Percentiles rank a stretch among this genome's conserved stretches.
These are phyloP conservation scores for Alternaria gaisen DNA, from an alignment of 2,329 filamentous ascomycete species.

Conservation along the genomic window DNA sequence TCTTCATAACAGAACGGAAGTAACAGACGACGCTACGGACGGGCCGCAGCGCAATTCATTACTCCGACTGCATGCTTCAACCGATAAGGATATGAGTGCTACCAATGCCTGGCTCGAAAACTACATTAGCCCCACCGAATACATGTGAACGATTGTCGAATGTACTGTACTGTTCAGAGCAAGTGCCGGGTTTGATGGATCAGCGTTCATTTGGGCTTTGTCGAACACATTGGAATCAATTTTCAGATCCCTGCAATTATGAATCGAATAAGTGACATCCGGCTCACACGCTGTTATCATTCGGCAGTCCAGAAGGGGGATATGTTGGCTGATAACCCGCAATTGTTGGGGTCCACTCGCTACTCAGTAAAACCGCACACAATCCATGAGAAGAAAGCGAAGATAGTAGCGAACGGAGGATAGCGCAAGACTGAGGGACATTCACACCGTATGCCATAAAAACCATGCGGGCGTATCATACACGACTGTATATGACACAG, in stretches of 20 bases:
- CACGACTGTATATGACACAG: background rate
- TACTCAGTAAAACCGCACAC: background rate
- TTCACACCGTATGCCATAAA: background rate
- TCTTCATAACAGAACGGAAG: background rate
- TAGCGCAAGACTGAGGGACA: background rate
- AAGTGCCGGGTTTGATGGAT: conserved; percentile 15
- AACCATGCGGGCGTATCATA: background rate
- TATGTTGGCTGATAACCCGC: background rate
- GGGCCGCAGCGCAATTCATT: background rate
- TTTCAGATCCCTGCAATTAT: background rate
- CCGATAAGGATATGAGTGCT: background rate
- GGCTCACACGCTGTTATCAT: background rate
- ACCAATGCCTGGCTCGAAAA: background rate
- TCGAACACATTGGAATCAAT: conserved; percentile 12
- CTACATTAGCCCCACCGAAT: background rate
- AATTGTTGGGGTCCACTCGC: background rate
- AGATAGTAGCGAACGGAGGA: background rate
- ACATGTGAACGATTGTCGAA: background rate
- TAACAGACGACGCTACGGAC: background rate
- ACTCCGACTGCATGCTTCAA: background rate
- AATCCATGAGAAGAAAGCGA: background rate
- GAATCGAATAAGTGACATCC: background rate
- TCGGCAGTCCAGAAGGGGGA: background rate
- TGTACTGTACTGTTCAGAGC: background rate
- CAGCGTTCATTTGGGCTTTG: conserved; percentile 16